Conservation (phyloP, 2,329 filamentous ascomycete genomes). For the Sporothrix luriei region DNA sequence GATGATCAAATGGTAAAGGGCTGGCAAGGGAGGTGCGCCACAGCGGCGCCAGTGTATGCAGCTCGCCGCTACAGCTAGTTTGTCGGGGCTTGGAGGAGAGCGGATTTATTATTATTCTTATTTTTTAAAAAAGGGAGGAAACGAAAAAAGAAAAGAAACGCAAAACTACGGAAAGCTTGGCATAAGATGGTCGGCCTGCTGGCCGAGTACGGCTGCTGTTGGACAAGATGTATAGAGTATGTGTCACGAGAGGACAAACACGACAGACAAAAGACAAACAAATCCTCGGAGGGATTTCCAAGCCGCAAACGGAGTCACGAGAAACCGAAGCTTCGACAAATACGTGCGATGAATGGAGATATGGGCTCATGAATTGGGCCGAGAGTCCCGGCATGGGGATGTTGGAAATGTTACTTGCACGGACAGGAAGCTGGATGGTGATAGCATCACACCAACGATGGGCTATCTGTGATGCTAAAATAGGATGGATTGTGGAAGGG, state of each 20-base stretch:
- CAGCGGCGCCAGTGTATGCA: not conserved
- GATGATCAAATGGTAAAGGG: no score
- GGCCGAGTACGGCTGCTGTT: conserved; percentile 9
- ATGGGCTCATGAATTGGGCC: conserved; percentile 2
- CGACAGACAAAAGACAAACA: not conserved
- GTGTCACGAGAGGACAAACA: not conserved
- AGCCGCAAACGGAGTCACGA: not conserved
- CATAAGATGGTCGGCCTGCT: not conserved
- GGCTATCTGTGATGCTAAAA: not conserved
- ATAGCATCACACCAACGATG: not conserved
- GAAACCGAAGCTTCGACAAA: not conserved
- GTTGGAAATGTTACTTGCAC: not conserved
- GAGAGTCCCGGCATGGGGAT: not conserved
- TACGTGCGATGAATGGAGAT: not conserved
- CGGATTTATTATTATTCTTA: no score
- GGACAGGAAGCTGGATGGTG: no score
- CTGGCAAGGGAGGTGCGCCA: not conserved
- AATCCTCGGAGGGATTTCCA: conserved; percentile 2
- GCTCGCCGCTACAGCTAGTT: no score
- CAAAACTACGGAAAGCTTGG: not conserved
- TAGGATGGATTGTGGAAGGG: not conserved
- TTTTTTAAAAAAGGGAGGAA: no score
- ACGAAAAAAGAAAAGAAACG: no score
- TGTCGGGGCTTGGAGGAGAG: no score
- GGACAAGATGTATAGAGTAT: not conserved